Conservation (phyloP, 2,329 filamentous ascomycete species). For the Colletotrichum sp. region DNA sequence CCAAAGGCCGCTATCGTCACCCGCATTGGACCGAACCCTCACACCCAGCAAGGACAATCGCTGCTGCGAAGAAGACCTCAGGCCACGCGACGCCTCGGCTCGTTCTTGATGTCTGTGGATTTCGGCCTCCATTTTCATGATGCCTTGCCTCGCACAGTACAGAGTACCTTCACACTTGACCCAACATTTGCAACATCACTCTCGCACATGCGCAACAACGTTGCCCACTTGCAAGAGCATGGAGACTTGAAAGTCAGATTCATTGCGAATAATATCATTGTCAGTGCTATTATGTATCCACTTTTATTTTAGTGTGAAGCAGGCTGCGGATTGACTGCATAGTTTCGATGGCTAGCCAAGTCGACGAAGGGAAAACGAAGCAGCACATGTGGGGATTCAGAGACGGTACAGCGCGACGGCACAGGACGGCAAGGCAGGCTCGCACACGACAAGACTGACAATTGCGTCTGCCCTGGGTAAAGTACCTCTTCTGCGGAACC, state of each 20-base stretch:
- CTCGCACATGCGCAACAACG: background rate
- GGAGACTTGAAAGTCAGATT: background rate
- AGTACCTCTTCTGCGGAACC: background rate
- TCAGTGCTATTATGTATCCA: background rate
- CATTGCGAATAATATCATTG: background rate
- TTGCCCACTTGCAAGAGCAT: background rate
- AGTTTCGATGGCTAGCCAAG: conserved; percentile 1
- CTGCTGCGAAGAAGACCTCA: background rate
- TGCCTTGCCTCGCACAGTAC: background rate
- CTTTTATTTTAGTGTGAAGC: background rate
- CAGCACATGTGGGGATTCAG: background rate
- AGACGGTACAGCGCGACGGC: background rate
- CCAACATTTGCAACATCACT: background rate
- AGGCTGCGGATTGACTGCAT: conserved; percentile 6
- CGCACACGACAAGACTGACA: background rate
- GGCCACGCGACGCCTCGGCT: background rate
- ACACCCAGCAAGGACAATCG: background rate
- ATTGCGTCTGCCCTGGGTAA: background rate
- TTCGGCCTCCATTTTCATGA: background rate
- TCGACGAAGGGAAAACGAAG: background rate
- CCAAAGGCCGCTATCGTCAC: background rate
- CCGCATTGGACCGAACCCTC: background rate
- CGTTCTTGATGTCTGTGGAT: background rate
- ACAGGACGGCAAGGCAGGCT: background rate
- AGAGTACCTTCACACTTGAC: background rate